Evolutionary conservation across 257 asterid genomes (phyloP).

Genomic region (Rhazya stricta): DNA sequence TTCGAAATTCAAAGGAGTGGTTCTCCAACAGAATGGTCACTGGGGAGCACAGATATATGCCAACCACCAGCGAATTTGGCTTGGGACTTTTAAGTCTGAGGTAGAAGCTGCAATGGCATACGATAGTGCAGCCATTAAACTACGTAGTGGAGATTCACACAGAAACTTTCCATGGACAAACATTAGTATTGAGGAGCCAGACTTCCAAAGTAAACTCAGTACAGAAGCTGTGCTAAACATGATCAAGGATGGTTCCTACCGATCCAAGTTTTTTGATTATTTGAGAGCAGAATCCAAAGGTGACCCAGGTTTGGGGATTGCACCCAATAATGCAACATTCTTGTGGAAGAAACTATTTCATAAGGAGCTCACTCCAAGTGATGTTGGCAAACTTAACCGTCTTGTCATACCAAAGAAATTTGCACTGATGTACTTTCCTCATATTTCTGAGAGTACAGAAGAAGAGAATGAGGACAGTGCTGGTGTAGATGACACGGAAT

Average conservation of each 20-base stretch:
- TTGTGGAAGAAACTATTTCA: slow-evolving; percentile 35
- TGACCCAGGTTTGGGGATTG: neutral
- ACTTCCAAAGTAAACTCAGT: slow-evolving; percentile 44
- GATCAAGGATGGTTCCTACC: slow-evolving; percentile 70
- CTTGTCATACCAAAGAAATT: slow-evolving; percentile 59
- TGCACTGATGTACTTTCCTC: slow-evolving; percentile 39
- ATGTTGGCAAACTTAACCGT: slow-evolving; percentile 43
- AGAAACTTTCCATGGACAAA: slow-evolving; percentile 53
- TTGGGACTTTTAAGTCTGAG: slow-evolving; percentile 61
- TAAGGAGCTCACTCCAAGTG: slow-evolving; percentile 64
- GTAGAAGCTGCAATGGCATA: slow-evolving; percentile 67
- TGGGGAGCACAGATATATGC: slow-evolving; percentile 82
- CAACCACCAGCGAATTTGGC: slow-evolving; percentile 61
- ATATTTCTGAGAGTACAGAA: slow-evolving; percentile 18
- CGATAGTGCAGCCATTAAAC: slow-evolving; percentile 57
- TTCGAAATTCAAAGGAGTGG: slow-evolving; percentile 65
- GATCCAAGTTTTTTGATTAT: slow-evolving; percentile 35
- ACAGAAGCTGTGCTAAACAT: slow-evolving; percentile 40
- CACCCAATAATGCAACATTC: neutral
- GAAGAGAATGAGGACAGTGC: slow-evolving; percentile 11
- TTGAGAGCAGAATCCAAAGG: slow-evolving; percentile 19
- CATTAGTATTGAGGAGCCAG: slow-evolving; percentile 33
- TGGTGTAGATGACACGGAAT: slow-evolving; percentile 31
- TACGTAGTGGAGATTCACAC: slow-evolving; percentile 21
- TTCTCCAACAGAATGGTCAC: slow-evolving; percentile 62